Evolutionary conservation across 495 filamentous ascomycete species (phyloP), one percentile per base, ranked within the genome.

Genomic region (Xylaria acuta): DNA sequence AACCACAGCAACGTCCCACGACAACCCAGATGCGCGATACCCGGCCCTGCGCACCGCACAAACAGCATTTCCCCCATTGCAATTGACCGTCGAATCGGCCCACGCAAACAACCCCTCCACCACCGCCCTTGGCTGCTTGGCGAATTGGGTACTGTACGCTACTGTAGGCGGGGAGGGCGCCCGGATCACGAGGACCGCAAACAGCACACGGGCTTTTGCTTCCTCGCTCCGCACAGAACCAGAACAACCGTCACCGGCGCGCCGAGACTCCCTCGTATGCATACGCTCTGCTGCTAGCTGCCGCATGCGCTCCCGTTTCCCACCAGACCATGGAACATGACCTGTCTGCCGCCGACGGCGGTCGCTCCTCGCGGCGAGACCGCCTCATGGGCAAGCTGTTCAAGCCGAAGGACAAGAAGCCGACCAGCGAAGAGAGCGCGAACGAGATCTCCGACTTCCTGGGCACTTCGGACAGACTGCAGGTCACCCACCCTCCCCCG

Each of bases 351-450:
- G 79, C 79, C 65, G 79, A 81, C 30, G 81, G 82, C 30, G 81
- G 79, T 64, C 78, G 77, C 63, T 74, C 80, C 51, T 80, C 82
- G 58, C 84, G 79, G 72, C 77, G 83, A 73, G 82, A 82, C 71
- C 82, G 83, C 60, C 66, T 86, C 22, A 86, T 86, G 81, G 85
- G 85, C 54, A 86, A 85, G 78, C 75, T 86, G 38, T 86, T 86
- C 71, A 82, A 82, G 58, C 67, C 77, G 30, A 82, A 78, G 54
- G 83, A 85, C 1, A 79, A 78, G 45, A 86, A 86, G 76, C 41
- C 79, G 25, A 77, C 81, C 14, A 79, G 77, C 65, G 82, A 83
- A 68, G 79, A 80, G 60, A 80, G 74, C 75, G 74, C 76, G 58
- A 77, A 74, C 66, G 79, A 82, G 40, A 74, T 86, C 67, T 81